Percentiles rank a stretch among this genome's conserved stretches.
Conservation (phyloP, 202 grass and related monocot genomes). For the Saccharum hybrid region DNA sequence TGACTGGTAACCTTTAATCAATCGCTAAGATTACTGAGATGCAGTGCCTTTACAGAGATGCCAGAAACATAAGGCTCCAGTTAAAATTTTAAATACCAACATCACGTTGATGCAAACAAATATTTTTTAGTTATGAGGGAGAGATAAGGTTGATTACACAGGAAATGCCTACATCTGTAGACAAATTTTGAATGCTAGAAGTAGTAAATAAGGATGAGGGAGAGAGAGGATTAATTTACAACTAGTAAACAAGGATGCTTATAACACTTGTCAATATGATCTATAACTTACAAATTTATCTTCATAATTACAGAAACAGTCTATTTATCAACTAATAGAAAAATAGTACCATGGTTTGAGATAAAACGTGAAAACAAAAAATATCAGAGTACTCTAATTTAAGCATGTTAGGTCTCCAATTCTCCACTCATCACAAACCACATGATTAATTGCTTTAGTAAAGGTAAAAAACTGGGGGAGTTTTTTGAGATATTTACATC, state of each 20-base stretch:
- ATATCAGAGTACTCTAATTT: constrained; percentile 10
- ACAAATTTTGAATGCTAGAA: not conserved
- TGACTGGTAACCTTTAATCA: too few species aligned
- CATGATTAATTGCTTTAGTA: not conserved
- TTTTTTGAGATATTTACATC: not conserved
- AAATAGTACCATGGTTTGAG: not conserved
- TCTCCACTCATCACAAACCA: not conserved
- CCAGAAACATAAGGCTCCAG: too few species aligned
- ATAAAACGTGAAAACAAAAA: constrained; percentile 8
- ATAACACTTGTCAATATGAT: constrained; percentile 16
- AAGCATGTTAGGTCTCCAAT: constrained; percentile 18
- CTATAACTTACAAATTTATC: not conserved
- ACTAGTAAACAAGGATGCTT: constrained; percentile 11
- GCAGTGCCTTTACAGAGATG: too few species aligned
- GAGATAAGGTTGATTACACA: too few species aligned
- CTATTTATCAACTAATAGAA: not conserved
- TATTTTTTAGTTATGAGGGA: too few species aligned
- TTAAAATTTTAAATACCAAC: too few species aligned
- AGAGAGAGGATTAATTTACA: not conserved
- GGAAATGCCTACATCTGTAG: not conserved
- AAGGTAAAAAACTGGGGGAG: not conserved
- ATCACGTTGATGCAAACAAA: too few species aligned
- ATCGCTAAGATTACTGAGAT: too few species aligned
- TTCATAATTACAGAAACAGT: not conserved
- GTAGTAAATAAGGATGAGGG: not conserved